A percentile compares a stretch with the other conserved stretches of the same genome.
Evolutionary conservation across 768 basidiomycete genomes (phyloP).

Genomic region (Bullera alba): DNA sequence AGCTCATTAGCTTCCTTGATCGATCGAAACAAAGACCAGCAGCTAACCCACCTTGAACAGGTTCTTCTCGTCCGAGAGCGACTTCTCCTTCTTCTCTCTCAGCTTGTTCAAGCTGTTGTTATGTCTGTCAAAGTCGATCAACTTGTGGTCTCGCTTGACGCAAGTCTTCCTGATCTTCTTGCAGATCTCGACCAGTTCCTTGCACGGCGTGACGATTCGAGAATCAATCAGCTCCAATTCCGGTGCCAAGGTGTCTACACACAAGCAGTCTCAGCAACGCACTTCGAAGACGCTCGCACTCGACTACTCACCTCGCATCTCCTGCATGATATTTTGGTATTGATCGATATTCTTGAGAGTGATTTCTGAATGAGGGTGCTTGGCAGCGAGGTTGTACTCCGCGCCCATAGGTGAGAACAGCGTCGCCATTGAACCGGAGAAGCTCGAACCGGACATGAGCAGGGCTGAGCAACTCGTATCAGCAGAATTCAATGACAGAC

Average conservation of each 20-base stretch:
- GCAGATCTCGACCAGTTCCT: conserved; percentile 77
- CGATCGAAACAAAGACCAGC: not conserved
- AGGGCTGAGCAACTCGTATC: conserved; percentile 14
- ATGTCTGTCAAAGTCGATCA: conserved; percentile 89
- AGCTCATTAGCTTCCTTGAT: not conserved
- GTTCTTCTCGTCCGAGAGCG: conserved; percentile 90
- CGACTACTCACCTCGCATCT: conserved; percentile 54
- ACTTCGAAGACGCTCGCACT: no score
- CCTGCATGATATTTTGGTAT: conserved; percentile 70
- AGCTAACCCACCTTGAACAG: conserved; percentile 68
- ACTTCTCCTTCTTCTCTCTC: conserved; percentile 97
- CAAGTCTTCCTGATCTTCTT: conserved; percentile 89
- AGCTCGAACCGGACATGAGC: conserved; percentile 45
- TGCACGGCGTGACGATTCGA: conserved; percentile 73
- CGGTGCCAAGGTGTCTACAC: conserved; percentile 59
- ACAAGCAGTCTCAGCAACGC: not conserved
- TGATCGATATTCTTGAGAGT: conserved; percentile 70
- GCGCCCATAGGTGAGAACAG: conserved; percentile 48
- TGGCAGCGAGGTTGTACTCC: conserved; percentile 72
- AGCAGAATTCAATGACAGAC: not conserved
- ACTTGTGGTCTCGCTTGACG: conserved; percentile 95
- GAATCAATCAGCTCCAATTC: conserved; percentile 92
- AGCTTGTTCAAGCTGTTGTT: conserved; percentile 93
- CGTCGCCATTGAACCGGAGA: conserved; percentile 45
- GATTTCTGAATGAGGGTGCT: conserved; percentile 66